These are phyloP conservation scores for Escallonia herrerae DNA, from an alignment of 129 eudicot species.

Conservation along the genomic window DNA sequence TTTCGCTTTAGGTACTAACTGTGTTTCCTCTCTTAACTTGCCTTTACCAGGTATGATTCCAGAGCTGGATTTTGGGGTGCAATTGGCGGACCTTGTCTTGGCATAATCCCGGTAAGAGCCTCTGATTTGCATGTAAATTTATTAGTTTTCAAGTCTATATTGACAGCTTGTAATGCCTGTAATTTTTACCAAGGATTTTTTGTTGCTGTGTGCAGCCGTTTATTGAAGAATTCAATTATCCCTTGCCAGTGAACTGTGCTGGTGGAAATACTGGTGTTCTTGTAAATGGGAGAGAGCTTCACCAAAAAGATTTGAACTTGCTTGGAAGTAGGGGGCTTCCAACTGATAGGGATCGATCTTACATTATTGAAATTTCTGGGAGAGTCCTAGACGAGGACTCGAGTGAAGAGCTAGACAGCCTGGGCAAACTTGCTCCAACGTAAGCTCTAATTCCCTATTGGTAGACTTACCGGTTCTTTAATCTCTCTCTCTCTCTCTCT, in stretches of 20 bases:
- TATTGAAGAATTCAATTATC: constrained; percentile 82
- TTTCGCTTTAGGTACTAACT: not conserved
- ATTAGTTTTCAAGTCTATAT: not conserved
- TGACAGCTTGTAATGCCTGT: not conserved
- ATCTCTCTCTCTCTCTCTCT: no score
- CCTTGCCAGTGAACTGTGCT: constrained; percentile 74
- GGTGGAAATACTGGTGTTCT: constrained; percentile 79
- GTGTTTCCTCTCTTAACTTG: not conserved
- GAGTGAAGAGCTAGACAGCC: constrained; percentile 83
- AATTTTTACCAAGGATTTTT: not conserved
- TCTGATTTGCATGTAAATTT: constrained; percentile 9
- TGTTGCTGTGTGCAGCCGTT: constrained; percentile 50
- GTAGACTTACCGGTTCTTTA: no score
- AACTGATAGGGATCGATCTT: constrained; percentile 56
- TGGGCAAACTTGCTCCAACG: constrained; percentile 99
- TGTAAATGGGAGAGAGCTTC: constrained; percentile 96
- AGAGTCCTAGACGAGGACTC: constrained; percentile 83
- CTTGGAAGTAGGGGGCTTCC: constrained; percentile 84
- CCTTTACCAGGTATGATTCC: constrained; percentile 66
- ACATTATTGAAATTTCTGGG: constrained; percentile 84
- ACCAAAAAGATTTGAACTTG: constrained; percentile 69
- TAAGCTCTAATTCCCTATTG: constrained; percentile 27
- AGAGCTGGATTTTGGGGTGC: constrained; percentile 98
- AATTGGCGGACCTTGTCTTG: constrained; percentile 95
- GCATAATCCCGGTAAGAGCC: constrained; percentile 84